A percentile compares a stretch with the other conserved stretches of the same genome.
These are phyloP conservation scores for Naematelia encephala DNA, from an alignment of 768 basidiomycete species.

Conservation along the genomic window DNA sequence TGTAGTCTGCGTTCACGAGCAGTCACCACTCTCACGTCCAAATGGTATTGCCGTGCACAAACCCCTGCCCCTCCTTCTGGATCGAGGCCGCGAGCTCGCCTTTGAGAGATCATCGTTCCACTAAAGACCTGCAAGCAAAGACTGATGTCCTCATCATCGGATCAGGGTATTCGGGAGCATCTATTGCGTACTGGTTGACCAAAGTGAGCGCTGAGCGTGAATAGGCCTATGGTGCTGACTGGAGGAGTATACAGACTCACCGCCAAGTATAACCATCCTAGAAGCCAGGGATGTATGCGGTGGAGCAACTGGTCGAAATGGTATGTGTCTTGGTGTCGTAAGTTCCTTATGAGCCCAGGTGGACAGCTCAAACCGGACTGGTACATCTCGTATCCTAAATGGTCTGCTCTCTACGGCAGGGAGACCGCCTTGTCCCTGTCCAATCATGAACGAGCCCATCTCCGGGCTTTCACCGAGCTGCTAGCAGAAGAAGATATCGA, in stretches of 20 bases:
- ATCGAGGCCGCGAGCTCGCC: conserved; percentile 22
- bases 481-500: conserved; percentile 12
- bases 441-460: conserved; percentile 21
- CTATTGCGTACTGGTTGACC: conserved; percentile 19
- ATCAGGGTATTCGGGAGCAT: conserved; percentile 24
- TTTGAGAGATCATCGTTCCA: conserved; percentile 18
- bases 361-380: conserved; percentile 25
- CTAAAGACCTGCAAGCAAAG: conserved; percentile 17
- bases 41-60: conserved; percentile 25
- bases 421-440: conserved; percentile 16
- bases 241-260: conserved; percentile 11
- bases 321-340: conserved; percentile 8
- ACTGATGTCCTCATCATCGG: conserved; percentile 24
- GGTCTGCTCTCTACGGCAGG: conserved; percentile 13
- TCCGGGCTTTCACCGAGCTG: conserved; percentile 14
- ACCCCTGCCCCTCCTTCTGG: conserved; percentile 28
- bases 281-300: conserved; percentile 30
- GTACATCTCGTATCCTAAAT: conserved; percentile 18
- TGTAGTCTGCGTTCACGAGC: too few relatives aligned
- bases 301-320: conserved; percentile 33
- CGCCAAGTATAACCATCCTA: conserved; percentile 23
- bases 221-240: too few relatives aligned
- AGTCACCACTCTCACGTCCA: too few relatives aligned
- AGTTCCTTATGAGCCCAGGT: conserved; percentile 10
- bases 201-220: too few relatives aligned